Evolutionary conservation across 106 monocot species (phyloP).

Genomic region (Vanilla planifolia): DNA sequence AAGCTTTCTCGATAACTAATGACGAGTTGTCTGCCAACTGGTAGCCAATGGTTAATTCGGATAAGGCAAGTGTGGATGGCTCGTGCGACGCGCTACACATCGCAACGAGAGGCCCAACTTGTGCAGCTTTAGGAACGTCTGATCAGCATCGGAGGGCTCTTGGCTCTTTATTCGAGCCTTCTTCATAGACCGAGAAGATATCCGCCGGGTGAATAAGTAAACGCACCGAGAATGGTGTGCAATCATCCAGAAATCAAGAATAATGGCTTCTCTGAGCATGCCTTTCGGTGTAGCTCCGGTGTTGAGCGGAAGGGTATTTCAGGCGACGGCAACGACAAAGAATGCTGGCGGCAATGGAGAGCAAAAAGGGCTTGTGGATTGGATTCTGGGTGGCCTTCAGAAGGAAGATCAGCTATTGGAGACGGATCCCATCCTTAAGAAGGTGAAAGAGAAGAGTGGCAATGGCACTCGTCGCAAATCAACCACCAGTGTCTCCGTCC

Average conservation of each 20-base stretch:
- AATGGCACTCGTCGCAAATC: background rate
- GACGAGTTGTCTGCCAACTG: too few species aligned
- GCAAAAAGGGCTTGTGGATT: conserved; percentile 11
- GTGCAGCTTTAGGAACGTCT: background rate
- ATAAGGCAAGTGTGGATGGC: conserved; percentile 6
- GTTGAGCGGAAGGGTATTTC: background rate
- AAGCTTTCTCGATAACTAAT: too few species aligned
- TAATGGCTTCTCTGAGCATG: conserved; percentile 20
- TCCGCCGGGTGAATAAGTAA: background rate
- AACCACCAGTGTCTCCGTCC: conserved; percentile 4
- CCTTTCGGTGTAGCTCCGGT: conserved; percentile 7
- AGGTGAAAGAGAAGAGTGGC: conserved; percentile 6
- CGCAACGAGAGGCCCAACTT: background rate
- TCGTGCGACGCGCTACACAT: background rate
- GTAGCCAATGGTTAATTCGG: background rate
- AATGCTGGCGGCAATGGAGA: background rate
- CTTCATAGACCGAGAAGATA: background rate
- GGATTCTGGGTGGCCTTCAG: conserved; percentile 10
- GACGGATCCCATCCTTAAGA: conserved; percentile 23
- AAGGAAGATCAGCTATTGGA: conserved; percentile 20
- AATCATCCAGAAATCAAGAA: background rate
- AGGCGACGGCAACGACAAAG: conserved; percentile 4
- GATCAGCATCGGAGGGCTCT: background rate
- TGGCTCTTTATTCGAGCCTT: background rate
- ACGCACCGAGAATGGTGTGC: background rate